Evolutionary conservation across 2,329 filamentous ascomycete genomes (phyloP), one percentile per base, ranked within the genome.

Genomic region (Shiraia bambusicola): DNA sequence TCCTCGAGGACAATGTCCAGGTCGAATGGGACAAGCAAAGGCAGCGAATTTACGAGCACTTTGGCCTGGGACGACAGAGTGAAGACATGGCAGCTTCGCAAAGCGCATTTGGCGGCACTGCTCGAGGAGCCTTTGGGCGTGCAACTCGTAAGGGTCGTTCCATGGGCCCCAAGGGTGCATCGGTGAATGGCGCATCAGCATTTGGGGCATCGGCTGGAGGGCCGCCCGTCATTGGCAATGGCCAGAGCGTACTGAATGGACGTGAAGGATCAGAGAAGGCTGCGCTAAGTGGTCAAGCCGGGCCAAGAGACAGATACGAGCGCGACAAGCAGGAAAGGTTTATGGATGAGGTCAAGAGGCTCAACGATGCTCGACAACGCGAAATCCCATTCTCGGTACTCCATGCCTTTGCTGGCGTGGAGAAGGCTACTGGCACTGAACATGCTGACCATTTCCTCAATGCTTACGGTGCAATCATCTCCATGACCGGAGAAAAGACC

Each of bases 21-120:
- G 85, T 95, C 75, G 90, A 97, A 67, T 97, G 93, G 91, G 91
- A 96, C 57, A 85, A 87, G 12, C 92, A 97, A 72, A 85, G 92
- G 49, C 88, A 87, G 69, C 84, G 84, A 53, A 95, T 98, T 51
- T 97, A 96, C 70, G 84, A 95, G 61, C 93, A 98, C 69, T 97
- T 98, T 67, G 93, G 93, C 11, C 86, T 98, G 12, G 76, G 74
- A 30, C 73, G 70, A 49, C 73, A 66, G 50, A 66, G 61, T 34
- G 69, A 70, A 38, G 67, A 70, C 15, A 54, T 67, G 50, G 63
- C 63, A 14, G 64, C 63, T 24, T 64, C 61, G 6, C 61, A 68
- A 24, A 67, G 65, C 40, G 63, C 64, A 13, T 66, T 66, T 42
- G 59, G 56, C 36, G 54, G 34, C 45, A 60, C 59, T 17, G 56